Evolutionary conservation across 1,139 yeast genomes (phyloP).

Genomic region (Blastobotrys persicus): DNA sequence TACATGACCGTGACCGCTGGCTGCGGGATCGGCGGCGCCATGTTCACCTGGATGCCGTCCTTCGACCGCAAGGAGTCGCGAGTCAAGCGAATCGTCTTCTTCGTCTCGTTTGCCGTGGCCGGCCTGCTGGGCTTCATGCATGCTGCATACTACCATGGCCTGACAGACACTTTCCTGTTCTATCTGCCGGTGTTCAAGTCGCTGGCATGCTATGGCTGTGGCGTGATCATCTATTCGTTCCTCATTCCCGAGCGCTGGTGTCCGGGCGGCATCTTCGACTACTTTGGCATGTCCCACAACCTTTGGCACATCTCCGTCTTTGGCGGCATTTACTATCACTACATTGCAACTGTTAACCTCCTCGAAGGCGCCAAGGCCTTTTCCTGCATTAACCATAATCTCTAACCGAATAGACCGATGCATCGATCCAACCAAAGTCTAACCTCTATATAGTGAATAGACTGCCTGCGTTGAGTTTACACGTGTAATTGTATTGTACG

Average conservation of each 20-base stretch:
- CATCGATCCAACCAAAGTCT: no score
- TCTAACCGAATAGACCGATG: neutral
- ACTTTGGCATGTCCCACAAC: slow-evolving; percentile 91
- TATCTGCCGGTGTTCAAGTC: slow-evolving; percentile 65
- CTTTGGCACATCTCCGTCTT: slow-evolving; percentile 93
- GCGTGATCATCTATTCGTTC: slow-evolving; percentile 85
- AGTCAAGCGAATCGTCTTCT: slow-evolving; percentile 76
- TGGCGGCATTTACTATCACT: slow-evolving; percentile 84
- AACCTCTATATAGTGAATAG: no score
- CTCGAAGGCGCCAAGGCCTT: slow-evolving; percentile 44
- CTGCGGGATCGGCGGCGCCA: slow-evolving; percentile 70
- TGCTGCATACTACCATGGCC: slow-evolving; percentile 57
- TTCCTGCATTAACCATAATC: slow-evolving; percentile 23
- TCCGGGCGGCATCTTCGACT: slow-evolving; percentile 50
- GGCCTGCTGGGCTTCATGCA: slow-evolving; percentile 68
- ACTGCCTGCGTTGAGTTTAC: no score
- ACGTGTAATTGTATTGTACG: no score
- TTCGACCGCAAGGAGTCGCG: slow-evolving; percentile 88
- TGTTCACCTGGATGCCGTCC: slow-evolving; percentile 84
- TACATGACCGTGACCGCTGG: slow-evolving; percentile 61
- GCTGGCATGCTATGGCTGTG: slow-evolving; percentile 69
- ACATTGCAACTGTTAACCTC: slow-evolving; percentile 71
- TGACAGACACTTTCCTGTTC: slow-evolving; percentile 48
- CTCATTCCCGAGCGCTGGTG: slow-evolving; percentile 84
- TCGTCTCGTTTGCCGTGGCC: slow-evolving; percentile 71